Base-by-base conservation (phyloP, 1,284 basidiomycete genomes). In the Sporisorium scitamineum region DNA sequence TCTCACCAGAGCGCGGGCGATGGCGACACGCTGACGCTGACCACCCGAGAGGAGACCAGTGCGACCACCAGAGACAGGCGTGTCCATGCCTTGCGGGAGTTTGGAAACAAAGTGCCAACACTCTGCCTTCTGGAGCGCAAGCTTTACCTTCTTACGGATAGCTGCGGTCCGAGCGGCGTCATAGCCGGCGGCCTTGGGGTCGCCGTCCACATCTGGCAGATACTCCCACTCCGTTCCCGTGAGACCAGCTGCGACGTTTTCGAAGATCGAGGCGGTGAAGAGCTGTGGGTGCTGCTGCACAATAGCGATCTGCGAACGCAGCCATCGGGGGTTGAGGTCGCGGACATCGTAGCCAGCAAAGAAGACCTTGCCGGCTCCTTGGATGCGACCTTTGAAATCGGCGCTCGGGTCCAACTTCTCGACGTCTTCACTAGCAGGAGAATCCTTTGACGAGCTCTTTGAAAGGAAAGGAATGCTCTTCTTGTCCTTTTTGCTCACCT, bases 261-360 rank as follows among this genome's bases (percentile, higher is more conserved):
- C 83, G 42, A 82, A 81, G 31, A 85, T 70, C 20, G 76, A 75
- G 2, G 80, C 84, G 22, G 80, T 80, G 50, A 84, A 84, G 24
- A 85, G 67, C 55, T 84, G 82, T 6, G 87, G 87, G 41, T 87
- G 84, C 63, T 88, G 87, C 8, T 84, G 81, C n/a, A 87, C 86
- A 13, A 87, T 85, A 22, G 86, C 85, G 48, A 88, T 81, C 60
- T 87, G 86, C 13, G 84, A 85, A 11, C 87, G 83, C 18, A 87
- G 77, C 84, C 86, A 87, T 18, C 80, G 76, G n/a, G 86, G 66
- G 58, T 87, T 87, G 64, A 86, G 73, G 11, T 83, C 76, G 39
- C 84, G 78, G 20, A 87, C 51, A 60, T 87, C 85, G 20, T 79
- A 70, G 5, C 81, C 85, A 4, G 79, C 83, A 32, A 86, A 83